Percentiles rank a stretch among this genome's conserved stretches.
Evolutionary conservation across 2,329 filamentous ascomycete genomes (phyloP).

Genomic region (Fusarium pseudonygamai): DNA sequence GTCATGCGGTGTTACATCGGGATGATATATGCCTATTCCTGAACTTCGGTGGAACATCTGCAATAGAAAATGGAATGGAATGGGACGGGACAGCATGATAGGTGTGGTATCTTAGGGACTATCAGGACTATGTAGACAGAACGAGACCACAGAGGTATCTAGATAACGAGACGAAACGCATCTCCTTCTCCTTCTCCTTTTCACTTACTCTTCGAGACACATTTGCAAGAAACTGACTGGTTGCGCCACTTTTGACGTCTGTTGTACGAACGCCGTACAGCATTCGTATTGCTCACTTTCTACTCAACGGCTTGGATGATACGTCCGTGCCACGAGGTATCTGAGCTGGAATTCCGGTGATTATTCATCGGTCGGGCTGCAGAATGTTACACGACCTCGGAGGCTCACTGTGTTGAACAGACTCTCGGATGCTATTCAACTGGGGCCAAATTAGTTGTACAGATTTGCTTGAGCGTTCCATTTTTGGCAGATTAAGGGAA

Average conservation of each 20-base stretch:
- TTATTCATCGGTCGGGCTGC: background rate
- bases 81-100: background rate
- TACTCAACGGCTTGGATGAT: slow-evolving; percentile 6
- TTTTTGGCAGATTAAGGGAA: slow-evolving; percentile 29
- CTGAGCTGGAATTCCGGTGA: background rate
- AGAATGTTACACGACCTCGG: slow-evolving; percentile 1
- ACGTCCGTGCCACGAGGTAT: slow-evolving; percentile 6
- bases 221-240: background rate
- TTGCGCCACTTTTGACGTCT: slow-evolving; percentile 35
- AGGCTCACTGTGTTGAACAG: slow-evolving; percentile 4
- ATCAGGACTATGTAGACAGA: slow-evolving; percentile 9
- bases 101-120: slow-evolving; percentile 6
- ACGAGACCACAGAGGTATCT: slow-evolving; percentile 10
- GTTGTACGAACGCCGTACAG: slow-evolving; percentile 32
- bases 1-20: slow-evolving; percentile 42
- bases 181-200: slow-evolving; percentile 29
- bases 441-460: slow-evolving; percentile 6
- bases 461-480: background rate
- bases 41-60: background rate
- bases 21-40: slow-evolving; percentile 19
- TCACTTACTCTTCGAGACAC: background rate
- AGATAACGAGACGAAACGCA: slow-evolving; percentile 32
- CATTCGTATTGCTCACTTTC: slow-evolving; percentile 34
- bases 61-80: slow-evolving; percentile 21
- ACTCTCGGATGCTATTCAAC: slow-evolving; percentile 3